Conservation (phyloP, 345 rosid genomes). For the Populus euphratica region DNA sequence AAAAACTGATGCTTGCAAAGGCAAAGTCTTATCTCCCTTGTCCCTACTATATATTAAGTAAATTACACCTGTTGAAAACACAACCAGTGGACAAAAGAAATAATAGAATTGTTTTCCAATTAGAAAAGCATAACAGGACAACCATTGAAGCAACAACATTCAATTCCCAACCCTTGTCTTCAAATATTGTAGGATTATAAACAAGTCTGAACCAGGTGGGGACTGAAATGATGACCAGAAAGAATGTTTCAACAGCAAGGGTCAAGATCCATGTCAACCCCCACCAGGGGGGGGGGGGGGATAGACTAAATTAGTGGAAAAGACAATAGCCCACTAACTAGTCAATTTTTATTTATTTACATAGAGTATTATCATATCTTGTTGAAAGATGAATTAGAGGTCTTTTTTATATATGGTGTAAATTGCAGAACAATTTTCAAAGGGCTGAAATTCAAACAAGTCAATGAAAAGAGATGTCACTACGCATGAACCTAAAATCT, state of each 20-base stretch:
- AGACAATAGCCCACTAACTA: conserved; percentile 39
- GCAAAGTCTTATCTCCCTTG: too few relatives aligned
- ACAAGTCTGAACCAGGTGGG: conserved; percentile 12
- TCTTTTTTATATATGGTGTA: conserved; percentile 1
- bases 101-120: background rate
- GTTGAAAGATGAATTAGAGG: background rate
- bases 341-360: conserved; percentile 30
- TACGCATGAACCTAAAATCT: background rate
- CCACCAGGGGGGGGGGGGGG: conserved; percentile 23
- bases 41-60: too few relatives aligned
- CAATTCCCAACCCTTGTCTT: conserved; percentile 18
- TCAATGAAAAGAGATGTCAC: conserved; percentile 22
- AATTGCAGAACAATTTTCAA: conserved; percentile 11
- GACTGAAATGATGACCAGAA: conserved; percentile 25
- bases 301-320: conserved; percentile 31
- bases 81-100: background rate
- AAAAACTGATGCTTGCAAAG: too few relatives aligned
- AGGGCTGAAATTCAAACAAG: conserved; percentile 11
- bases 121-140: conserved; percentile 21
- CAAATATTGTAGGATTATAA: conserved; percentile 12
- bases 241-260: conserved; percentile 41
- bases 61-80: background rate
- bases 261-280: conserved; percentile 52
- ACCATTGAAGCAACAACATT: background rate
- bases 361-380: conserved; percentile 12